These are phyloP conservation scores for Diaporthe sp. DNA, from an alignment of 2,329 filamentous ascomycete species.

Conservation along the genomic window DNA sequence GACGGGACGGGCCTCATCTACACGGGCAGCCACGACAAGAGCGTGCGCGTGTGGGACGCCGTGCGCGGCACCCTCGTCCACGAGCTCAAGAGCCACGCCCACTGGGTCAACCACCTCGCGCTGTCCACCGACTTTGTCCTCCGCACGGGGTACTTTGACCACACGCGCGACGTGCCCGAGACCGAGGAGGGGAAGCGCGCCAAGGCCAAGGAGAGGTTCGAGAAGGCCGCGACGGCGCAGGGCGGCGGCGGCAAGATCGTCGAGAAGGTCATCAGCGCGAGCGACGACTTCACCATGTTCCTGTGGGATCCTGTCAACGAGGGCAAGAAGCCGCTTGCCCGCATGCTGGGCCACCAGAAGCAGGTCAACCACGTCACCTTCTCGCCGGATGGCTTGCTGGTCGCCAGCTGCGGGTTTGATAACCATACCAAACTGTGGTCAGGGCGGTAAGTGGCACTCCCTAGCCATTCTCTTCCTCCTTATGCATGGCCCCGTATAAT, in stretches of 20 bases:
- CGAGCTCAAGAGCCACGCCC: slow-evolving; percentile 84
- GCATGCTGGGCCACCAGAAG: slow-evolving; percentile 94
- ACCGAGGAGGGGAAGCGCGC: slow-evolving; percentile 78
- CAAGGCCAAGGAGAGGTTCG: slow-evolving; percentile 86
- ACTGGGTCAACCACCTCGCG: slow-evolving; percentile 96
- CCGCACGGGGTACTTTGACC: slow-evolving; percentile 88
- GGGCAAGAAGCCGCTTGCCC: slow-evolving; percentile 86
- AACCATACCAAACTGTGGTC: slow-evolving; percentile 96
- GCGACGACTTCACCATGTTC: slow-evolving; percentile 96
- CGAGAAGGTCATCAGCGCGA: slow-evolving; percentile 90
- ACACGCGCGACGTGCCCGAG: slow-evolving; percentile 76
- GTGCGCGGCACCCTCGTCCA: slow-evolving; percentile 83
- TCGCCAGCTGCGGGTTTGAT: slow-evolving; percentile 92
- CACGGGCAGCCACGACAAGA: slow-evolving; percentile 91
- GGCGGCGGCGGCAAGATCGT: slow-evolving; percentile 76
- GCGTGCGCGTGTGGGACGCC: slow-evolving; percentile 90
- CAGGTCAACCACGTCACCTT: slow-evolving; percentile 97
- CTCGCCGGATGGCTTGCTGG: slow-evolving; percentile 87
- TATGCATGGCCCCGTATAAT: neutral
- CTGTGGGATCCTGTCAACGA: slow-evolving; percentile 86
- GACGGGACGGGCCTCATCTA: slow-evolving; percentile 84
- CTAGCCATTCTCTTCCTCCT: neutral
- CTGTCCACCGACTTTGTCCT: slow-evolving; percentile 93
- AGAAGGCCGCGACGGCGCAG: slow-evolving; percentile 81
- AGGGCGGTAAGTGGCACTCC: slow-evolving; percentile 68